Evolutionary conservation across 352 stramenopile species (phyloP).

Genomic region (Phytophthora multivora): DNA sequence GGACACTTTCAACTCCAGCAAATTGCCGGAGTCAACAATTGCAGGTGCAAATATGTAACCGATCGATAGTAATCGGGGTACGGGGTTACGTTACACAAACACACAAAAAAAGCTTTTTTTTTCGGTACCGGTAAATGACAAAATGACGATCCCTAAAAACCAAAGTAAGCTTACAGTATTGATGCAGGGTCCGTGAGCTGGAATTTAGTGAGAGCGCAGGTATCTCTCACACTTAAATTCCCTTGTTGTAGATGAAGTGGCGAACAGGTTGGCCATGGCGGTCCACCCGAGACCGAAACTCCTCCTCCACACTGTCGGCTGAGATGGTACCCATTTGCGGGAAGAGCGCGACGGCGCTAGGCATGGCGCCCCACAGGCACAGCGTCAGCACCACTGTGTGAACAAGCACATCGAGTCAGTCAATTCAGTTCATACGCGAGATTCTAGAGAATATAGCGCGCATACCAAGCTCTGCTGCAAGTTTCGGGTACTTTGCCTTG

Average conservation of each 20-base stretch:
- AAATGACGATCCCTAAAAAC: no score
- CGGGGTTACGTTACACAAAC: no score
- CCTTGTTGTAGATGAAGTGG: conserved; percentile 85
- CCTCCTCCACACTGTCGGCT: conserved; percentile 60
- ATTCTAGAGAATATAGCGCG: not conserved
- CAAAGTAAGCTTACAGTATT: no score
- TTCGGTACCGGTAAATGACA: no score
- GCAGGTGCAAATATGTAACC: no score
- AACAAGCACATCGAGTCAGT: conserved; percentile 6
- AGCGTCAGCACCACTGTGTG: conserved; percentile 66
- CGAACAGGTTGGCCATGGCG: conserved; percentile 59
- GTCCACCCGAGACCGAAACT: conserved; percentile 66
- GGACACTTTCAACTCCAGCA: conserved; percentile 10
- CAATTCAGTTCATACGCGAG: not conserved
- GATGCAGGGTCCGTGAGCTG: no score
- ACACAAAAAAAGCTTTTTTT: no score
- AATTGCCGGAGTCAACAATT: no score
- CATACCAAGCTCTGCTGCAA: conserved; percentile 78
- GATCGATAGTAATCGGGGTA: no score
- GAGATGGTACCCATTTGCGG: conserved; percentile 79
- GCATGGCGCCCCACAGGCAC: conserved; percentile 80
- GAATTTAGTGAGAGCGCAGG: not conserved
- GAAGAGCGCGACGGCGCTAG: conserved; percentile 81
- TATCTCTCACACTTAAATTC: conserved; percentile 55
- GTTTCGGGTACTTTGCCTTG: conserved; percentile 66